Percentiles rank a stretch among this genome's conserved stretches.
Conservation (phyloP, 352 stramenopile genomes). For the Globisporangium nunn region DNA sequence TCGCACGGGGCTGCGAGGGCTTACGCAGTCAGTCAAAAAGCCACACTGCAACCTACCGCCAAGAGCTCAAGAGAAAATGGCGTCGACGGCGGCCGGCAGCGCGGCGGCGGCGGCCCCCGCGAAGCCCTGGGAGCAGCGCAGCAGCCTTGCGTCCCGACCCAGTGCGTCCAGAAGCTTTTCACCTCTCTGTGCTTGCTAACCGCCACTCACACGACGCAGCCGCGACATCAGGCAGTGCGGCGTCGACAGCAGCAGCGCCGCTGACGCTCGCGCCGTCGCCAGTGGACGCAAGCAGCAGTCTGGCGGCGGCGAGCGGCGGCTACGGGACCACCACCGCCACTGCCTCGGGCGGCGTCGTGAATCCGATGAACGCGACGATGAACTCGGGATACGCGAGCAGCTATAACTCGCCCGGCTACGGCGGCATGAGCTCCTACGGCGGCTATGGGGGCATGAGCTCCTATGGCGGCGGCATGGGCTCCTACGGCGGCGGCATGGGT, state of each 20-base stretch:
- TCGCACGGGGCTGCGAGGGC: background rate
- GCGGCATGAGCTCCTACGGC: constrained; percentile 8
- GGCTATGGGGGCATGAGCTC: constrained; percentile 15
- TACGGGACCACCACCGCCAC: constrained; percentile 5
- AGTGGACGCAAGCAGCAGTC: background rate
- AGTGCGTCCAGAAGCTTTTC: constrained; percentile 11
- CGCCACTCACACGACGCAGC: background rate
- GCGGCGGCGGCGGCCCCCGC: constrained; percentile 12
- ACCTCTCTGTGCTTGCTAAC: background rate
- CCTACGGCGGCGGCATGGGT: constrained; percentile 21
- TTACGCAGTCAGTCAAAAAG: background rate
- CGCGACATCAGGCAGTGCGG: background rate
- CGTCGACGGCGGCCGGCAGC: background rate
- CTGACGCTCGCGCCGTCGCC: background rate
- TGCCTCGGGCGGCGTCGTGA: constrained; percentile 8
- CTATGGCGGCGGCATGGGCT: constrained; percentile 23
- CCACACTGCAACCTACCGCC: background rate
- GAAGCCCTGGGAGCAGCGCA: constrained; percentile 50
- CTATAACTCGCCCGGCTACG: constrained; percentile 23
- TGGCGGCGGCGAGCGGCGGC: constrained; percentile 2
- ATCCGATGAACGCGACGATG: constrained; percentile 12
- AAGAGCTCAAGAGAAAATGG: constrained; percentile 9
- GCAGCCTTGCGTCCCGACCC: constrained; percentile 14
- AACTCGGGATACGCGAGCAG: constrained; percentile 10
- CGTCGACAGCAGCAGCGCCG: background rate